Conservation (phyloP, 2,329 filamentous ascomycete genomes). For the Bretziella fagacearum region DNA sequence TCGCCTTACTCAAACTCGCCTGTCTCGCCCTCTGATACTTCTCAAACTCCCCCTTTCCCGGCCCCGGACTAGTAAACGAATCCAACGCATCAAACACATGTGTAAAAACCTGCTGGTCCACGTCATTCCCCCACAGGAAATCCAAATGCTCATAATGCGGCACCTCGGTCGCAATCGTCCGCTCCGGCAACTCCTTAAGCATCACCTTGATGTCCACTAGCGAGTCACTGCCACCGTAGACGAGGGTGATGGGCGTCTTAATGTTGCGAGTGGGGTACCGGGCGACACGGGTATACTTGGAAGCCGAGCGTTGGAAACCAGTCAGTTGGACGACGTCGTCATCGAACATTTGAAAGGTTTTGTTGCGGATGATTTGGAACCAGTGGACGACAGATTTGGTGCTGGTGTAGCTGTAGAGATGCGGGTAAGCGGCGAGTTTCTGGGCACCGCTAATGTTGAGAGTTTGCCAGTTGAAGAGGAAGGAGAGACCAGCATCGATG, state of each 20-base stretch:
- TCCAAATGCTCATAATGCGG: slow-evolving; percentile 93
- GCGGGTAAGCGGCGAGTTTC: slow-evolving; percentile 88
- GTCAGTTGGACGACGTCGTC: slow-evolving; percentile 63
- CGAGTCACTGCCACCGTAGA: slow-evolving; percentile 88
- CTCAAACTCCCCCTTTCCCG: slow-evolving; percentile 41
- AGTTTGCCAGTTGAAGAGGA: slow-evolving; percentile 81
- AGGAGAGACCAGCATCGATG: slow-evolving; percentile 65
- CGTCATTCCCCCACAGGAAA: slow-evolving; percentile 83
- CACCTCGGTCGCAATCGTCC: slow-evolving; percentile 74
- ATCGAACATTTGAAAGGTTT: slow-evolving; percentile 96
- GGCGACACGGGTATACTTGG: slow-evolving; percentile 88
- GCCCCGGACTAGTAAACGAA: slow-evolving; percentile 41
- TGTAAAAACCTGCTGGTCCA: slow-evolving; percentile 68
- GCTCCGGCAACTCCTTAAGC: slow-evolving; percentile 69
- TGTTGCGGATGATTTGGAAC: slow-evolving; percentile 97
- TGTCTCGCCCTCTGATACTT: slow-evolving; percentile 36
- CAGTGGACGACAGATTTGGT: slow-evolving; percentile 96
- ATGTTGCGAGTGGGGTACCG: slow-evolving; percentile 96
- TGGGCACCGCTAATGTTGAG: slow-evolving; percentile 71
- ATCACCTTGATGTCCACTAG: slow-evolving; percentile 87
- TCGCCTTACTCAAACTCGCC: slow-evolving; percentile 25
- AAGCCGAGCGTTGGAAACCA: slow-evolving; percentile 33
- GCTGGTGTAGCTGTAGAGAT: slow-evolving; percentile 91
- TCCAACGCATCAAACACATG: slow-evolving; percentile 84
- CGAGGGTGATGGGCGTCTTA: slow-evolving; percentile 79